These are phyloP conservation scores for Fonsecaea multimorphosa DNA, from an alignment of 2,329 filamentous ascomycete genomes.

Conservation along the genomic window DNA sequence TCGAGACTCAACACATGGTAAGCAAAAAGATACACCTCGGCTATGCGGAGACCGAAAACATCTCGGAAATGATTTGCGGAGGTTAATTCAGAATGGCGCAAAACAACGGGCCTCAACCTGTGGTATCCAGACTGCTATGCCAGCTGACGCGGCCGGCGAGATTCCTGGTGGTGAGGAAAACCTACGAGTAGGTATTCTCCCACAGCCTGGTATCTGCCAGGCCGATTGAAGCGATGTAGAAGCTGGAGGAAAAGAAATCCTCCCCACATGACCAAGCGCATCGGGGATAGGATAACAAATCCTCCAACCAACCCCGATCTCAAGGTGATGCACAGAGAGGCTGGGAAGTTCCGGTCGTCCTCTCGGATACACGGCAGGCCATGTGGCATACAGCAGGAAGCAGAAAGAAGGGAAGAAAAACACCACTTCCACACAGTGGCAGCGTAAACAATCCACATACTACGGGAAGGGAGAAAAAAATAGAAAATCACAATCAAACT, in stretches of 20 bases:
- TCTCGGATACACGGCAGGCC: neutral
- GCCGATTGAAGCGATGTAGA: neutral
- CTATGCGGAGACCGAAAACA: neutral
- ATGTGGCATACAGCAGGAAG: neutral
- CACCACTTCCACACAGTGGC: neutral
- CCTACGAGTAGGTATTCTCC: neutral
- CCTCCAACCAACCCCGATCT: conserved; percentile 1
- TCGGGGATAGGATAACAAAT: neutral
- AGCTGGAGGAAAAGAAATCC: neutral
- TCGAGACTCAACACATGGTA: neutral
- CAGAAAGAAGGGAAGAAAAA: conserved; percentile 36
- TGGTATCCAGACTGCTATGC: neutral
- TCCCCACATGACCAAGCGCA: neutral
- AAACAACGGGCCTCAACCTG: neutral
- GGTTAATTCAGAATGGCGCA: neutral
- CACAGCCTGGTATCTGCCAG: neutral
- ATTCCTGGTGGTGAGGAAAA: neutral
- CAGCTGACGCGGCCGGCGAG: neutral
- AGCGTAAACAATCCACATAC: neutral
- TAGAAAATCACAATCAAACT: neutral
- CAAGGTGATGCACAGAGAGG: neutral
- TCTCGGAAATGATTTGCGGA: conserved; percentile 1
- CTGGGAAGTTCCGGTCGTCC: neutral
- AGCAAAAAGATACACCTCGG: conserved; percentile 1
- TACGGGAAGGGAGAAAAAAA: neutral